Base-by-base conservation (phyloP, 768 basidiomycete genomes). In the Clathrus columnatus region DNA sequence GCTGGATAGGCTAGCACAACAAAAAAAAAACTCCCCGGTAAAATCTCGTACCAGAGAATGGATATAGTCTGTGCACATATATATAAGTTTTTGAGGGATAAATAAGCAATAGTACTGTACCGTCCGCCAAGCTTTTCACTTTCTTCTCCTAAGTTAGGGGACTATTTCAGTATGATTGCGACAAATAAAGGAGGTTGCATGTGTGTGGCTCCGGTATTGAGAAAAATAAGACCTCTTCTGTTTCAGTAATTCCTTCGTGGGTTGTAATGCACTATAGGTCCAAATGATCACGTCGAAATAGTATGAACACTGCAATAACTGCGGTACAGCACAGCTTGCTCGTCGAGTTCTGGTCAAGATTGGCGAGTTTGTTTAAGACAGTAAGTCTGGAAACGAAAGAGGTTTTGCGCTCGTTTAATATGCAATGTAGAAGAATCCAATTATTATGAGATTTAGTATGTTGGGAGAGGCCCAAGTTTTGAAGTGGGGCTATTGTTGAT, bases 201-300 rank as follows among this genome's bases (percentile, higher is more conserved):
- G 29, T 54, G 56, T 4, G 50, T 11, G 20, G 50, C 11, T 17
- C n/a, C 36, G 45, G 36, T 54, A 54, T 30, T 65, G 64, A n/a
- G 57, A 32, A 4, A 64, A 54, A 21, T 63, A 53, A 1, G 60
- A 43, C 7, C 63, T 63, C 6, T 48, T 54, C 17, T 27, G 10
- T 1, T 36, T 36, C 36, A n/a, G 14, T 48, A 27, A 52, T 36
- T 30, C 43, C 30, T 44, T 48, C 16, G 5, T 23, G 30, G 10
- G 29, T 50, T 27, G 61, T 23, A 26, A 57, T 51, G 67, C 67
- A 4, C 67, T 54, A 36, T 68, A 67, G 17, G 67, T 56, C 11
- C 67, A 58, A 11, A 68, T 23, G 45, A 68, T 67, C 7, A 56
- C 42, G 24, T 65, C 62, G 51, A 66, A 68, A 48, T 66, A 64